Percentiles rank a stretch among this genome's conserved stretches.
Evolutionary conservation across 164 flowering plant genomes (phyloP).

Genomic region (Chimonanthus salicifolius): DNA sequence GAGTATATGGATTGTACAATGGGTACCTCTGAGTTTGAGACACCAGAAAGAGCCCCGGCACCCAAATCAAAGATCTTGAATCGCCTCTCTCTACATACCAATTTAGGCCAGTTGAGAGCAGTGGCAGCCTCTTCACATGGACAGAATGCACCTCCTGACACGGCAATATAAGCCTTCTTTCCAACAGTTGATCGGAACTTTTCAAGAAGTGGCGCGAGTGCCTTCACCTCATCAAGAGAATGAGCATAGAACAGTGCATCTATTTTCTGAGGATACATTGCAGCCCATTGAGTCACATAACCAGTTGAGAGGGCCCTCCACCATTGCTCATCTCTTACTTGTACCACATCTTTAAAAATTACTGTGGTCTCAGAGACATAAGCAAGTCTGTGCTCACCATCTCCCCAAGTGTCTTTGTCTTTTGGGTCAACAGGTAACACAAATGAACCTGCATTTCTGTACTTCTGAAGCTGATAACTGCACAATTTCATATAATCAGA

Average conservation of each 20-base stretch:
- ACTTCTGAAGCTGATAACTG: conserved; percentile 97
- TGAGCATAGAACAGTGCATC: conserved; percentile 95
- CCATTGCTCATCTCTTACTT: conserved; percentile 96
- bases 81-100: conserved; percentile 75
- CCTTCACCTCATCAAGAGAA: conserved; percentile 62
- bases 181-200: conserved; percentile 80
- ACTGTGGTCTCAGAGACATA: conserved; percentile 97
- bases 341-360: conserved; percentile 83
- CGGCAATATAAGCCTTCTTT: conserved; percentile 81
- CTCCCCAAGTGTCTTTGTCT: conserved; percentile 97
- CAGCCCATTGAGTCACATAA: conserved; percentile 95
- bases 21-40: conserved; percentile 80
- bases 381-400: conserved; percentile 95
- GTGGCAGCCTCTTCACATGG: conserved; percentile 84
- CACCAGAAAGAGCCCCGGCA: conserved; percentile 45
- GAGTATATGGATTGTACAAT: conserved; percentile 76
- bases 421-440: conserved; percentile 92
- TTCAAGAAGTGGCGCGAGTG: conserved; percentile 71
- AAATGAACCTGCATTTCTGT: conserved; percentile 83
- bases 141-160: conserved; percentile 81
- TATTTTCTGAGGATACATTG: conserved; percentile 85
- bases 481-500: conserved; percentile 12
- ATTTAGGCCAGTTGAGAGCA: conserved; percentile 78
- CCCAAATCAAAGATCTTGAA: conserved; percentile 89
- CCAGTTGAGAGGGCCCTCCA: conserved; percentile 89